Evolutionary conservation across 2,329 filamentous ascomycete species (phyloP), one percentile per base, ranked within the genome.

Genomic region (Fusarium sp.): DNA sequence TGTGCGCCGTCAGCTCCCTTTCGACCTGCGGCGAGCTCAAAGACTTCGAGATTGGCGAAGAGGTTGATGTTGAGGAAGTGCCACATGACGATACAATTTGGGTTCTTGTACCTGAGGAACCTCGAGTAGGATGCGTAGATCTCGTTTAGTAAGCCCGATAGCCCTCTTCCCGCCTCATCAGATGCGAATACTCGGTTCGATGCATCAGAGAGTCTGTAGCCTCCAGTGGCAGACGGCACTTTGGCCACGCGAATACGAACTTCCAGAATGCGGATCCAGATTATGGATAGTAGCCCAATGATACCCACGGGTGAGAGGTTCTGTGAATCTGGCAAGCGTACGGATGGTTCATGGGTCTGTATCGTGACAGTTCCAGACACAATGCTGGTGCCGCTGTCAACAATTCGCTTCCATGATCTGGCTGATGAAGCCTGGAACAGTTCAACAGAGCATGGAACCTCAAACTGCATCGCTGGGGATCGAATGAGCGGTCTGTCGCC

Each of bases 1-100:
- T 70, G 37, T 4, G 61, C 68, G 0, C 39, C 35, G 0, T 70
- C 67, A 0, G 45, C 61, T 0, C 67, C 68, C 11, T 63, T 48
- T 4, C 68, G 39, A 2, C 68, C 68, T 0, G 68, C 64, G 0
- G 68, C 68, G 3, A 70, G 43, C 27, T 71, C 68, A 20, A 70
- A 70, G 0, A 62, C 35, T 4, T 66, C 67, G 4, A 70, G 39
- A 7, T 70, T 52, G 0, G 67, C 67, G 0, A 66, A n/a, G 0
- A 71, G 4, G 6, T 56, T 56, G 0, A 71, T 29, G 6, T 66
- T 52, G 16, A 52, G 48, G 24, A 0, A 70, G 27, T 71, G 68
- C 68, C 68, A 71, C 8, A 70, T 57, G 0, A 63, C 61, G 3
- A 71, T 70, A 0, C 68, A 66, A 5, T 70, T 71, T 6, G 68